These are phyloP conservation scores for Diaporthe ampelina DNA, from an alignment of 2,329 filamentous ascomycete species.

Conservation along the genomic window DNA sequence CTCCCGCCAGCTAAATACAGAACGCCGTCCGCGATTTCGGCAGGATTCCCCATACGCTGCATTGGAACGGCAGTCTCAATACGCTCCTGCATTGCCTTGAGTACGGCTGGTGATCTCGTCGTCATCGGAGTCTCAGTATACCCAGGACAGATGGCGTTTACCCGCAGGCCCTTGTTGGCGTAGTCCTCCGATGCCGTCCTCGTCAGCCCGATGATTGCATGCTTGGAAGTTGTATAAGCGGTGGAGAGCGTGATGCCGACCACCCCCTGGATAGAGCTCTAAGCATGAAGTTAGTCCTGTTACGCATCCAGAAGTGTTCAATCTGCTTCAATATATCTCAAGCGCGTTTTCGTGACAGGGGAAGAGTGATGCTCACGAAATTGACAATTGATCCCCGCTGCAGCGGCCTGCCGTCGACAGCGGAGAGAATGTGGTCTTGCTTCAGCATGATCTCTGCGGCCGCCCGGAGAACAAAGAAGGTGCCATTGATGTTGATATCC, in stretches of 20 bases:
- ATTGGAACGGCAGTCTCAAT: constrained; percentile 21
- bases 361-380: constrained; percentile 42
- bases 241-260: constrained; percentile 52
- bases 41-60: constrained; percentile 37
- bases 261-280: constrained; percentile 52
- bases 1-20: constrained; percentile 50
- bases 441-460: constrained; percentile 58
- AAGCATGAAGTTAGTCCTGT: too few relatives aligned
- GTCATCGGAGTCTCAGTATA: constrained; percentile 50
- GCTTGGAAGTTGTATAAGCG: constrained; percentile 51
- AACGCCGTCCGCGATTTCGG: constrained; percentile 74
- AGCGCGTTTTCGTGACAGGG: too few relatives aligned
- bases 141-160: constrained; percentile 54
- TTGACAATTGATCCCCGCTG: constrained; percentile 53
- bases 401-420: constrained; percentile 50
- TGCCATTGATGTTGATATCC: constrained; percentile 58
- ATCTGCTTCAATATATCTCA: too few relatives aligned
- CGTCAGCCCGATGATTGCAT: constrained; percentile 54
- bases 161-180: constrained; percentile 54
- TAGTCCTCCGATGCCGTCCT: constrained; percentile 58
- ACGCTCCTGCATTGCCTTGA: constrained; percentile 24
- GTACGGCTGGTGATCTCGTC: constrained; percentile 4
- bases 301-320: too few relatives aligned
- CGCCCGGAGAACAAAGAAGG: constrained; percentile 57
- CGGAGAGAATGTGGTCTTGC: constrained; percentile 56